phyloP scores from a whole-genome alignment of 768 basidiomycete genomes.

The Suillus placidus region DNA sequence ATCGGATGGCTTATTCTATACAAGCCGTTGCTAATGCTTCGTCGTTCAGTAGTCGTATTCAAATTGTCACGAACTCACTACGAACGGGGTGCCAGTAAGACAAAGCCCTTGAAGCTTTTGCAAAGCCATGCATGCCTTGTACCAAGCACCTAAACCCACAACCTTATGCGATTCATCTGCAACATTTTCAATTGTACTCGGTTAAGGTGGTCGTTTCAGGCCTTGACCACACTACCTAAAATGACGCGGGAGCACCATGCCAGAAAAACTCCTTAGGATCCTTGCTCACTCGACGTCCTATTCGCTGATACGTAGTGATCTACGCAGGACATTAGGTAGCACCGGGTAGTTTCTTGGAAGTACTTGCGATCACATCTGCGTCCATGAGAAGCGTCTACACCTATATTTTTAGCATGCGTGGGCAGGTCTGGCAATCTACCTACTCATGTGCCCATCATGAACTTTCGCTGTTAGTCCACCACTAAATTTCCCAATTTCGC shows the following conservation, averaged over 20 bases:
- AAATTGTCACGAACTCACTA: not conserved
- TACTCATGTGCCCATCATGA: not conserved
- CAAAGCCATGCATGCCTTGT: not conserved
- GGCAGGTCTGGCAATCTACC: not conserved
- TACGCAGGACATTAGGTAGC: not conserved
- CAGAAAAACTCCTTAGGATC: not conserved
- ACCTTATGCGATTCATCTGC: constrained; percentile 4
- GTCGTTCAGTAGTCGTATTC: not conserved
- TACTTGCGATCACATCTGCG: not conserved
- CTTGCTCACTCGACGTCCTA: not conserved
- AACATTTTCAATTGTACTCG: not conserved
- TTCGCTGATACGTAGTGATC: not conserved
- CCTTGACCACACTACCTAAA: not conserved
- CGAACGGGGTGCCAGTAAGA: not conserved
- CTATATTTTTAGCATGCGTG: not conserved
- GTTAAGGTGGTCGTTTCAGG: not conserved
- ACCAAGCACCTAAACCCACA: not conserved
- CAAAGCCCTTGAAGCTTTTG: not conserved
- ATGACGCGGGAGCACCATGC: not conserved
- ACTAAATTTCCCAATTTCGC: not conserved
- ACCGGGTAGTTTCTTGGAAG: not conserved
- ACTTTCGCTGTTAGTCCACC: not conserved
- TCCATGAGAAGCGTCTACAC: not conserved
- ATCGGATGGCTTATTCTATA: not conserved
- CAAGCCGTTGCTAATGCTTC: not conserved